These are phyloP conservation scores for Styphnolobium japonicum DNA, from an alignment of 306 rosid species.

Conservation along the genomic window DNA sequence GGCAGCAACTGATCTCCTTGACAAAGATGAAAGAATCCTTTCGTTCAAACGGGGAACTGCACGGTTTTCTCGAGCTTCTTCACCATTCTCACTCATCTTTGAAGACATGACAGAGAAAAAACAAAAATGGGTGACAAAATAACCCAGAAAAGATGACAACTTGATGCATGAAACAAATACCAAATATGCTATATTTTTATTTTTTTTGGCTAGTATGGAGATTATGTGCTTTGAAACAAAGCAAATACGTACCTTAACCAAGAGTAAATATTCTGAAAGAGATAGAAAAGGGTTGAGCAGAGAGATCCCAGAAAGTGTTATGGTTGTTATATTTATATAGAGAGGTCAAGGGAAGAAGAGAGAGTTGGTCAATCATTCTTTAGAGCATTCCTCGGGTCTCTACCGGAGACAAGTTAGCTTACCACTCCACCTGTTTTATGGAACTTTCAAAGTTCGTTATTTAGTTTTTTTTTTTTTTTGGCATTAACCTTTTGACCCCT, in stretches of 20 bases:
- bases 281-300: neutral
- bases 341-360: constrained; percentile 11
- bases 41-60: constrained; percentile 70
- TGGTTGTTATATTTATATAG: neutral
- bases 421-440: constrained; percentile 27
- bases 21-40: constrained; percentile 90
- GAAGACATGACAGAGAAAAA: neutral
- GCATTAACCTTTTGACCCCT: neutral
- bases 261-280: neutral
- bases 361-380: constrained; percentile 41
- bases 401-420: constrained; percentile 22
- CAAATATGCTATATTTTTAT: neutral
- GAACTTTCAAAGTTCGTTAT: neutral
- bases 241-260: constrained; percentile 17
- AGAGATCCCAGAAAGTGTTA: neutral
- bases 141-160: neutral
- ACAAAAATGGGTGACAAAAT: neutral
- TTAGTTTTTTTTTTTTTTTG: neutral
- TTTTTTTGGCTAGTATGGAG: neutral
- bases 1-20: constrained; percentile 92
- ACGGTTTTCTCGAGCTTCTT: constrained; percentile 32
- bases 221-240: neutral
- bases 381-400: constrained; percentile 3
- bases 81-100: constrained; percentile 49
- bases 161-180: constrained; percentile 1